Evolutionary conservation across 306 rosid genomes (phyloP), one percentile per base, ranked within the genome.

Genomic region (Sechiopsis laciniata): DNA sequence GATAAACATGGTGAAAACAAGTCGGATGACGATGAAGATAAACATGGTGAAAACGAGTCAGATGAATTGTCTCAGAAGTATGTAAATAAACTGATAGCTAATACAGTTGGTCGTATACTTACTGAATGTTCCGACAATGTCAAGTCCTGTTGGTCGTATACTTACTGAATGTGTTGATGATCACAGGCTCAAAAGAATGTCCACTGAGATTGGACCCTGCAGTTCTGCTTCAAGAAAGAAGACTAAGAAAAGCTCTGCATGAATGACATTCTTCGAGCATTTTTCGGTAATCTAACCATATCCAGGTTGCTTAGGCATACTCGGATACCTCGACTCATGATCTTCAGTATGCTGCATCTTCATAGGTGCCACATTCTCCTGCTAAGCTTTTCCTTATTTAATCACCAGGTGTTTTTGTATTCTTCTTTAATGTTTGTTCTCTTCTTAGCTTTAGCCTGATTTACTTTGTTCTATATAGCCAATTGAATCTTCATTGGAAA

Each of bases 191-290:
- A 93, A 93, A 79, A 88, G 98, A 84, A 86, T 86, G 87, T 83
- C 98, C 21, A 80, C 82, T 46, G 97, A 87, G 84, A 81, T 93
- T 69, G 96, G 96, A 80, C 98, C 94, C 3, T 83, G 97, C 84
- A 89, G 92, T 84, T 87, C 83, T 85, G 97, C 96, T 45, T 84
- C 97, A 19, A 89, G 96, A 80, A 91, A 94, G 87, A 94, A 91
- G 84, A 83, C 80, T 69, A 94, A 89, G 86, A 86, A 82, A 77
- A 78, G 65, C 71, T 66, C 57, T 0, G 45, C 46, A 26, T 24
- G 71, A 62, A 37, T 8, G 11, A 24, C 60, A 60, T 62, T 58
- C 40, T 26, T 60, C 65, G 12, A 9, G 57, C 40, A 48, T 22
- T 52, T 21, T 17, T 20, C 8, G n/a, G 12, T 1, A 22, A 68